Conservation (phyloP, 345 rosid genomes). For the Linum lewisii region DNA sequence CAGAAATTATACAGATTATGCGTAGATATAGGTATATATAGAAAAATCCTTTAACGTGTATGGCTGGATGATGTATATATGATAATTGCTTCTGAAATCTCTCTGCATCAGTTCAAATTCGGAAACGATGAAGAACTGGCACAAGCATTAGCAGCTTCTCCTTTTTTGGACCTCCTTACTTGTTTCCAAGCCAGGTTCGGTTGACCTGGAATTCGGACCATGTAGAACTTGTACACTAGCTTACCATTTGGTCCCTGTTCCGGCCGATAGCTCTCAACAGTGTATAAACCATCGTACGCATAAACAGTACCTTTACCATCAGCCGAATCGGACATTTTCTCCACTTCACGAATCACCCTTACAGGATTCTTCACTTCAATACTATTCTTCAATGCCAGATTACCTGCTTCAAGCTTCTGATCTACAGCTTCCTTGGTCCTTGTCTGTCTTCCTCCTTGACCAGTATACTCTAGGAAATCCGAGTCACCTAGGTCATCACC, state of each 20-base stretch:
- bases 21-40: background rate
- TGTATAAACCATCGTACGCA: conserved; percentile 65
- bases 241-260: conserved; percentile 58
- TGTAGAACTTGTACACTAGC: conserved; percentile 50
- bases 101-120: no score
- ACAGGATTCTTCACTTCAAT: conserved; percentile 31
- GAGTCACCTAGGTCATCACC: conserved; percentile 50
- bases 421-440: conserved; percentile 54
- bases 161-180: conserved; percentile 42
- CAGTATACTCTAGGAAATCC: conserved; percentile 59
- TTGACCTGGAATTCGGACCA: conserved; percentile 57
- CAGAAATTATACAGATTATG: background rate
- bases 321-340: conserved; percentile 30
- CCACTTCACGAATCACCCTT: conserved; percentile 76
- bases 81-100: no score
- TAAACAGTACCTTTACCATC: conserved; percentile 31
- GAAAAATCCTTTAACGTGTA: background rate
- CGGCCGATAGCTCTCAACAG: conserved; percentile 45
- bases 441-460: conserved; percentile 66
- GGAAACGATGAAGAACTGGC: background rate
- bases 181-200: conserved; percentile 78
- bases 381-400: conserved; percentile 67
- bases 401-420: conserved; percentile 65
- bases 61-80: no score
- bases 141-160: conserved; percentile 9